Base-by-base conservation (phyloP, 2,329 filamentous ascomycete species). In the Leptoxyphium fumago region DNA sequence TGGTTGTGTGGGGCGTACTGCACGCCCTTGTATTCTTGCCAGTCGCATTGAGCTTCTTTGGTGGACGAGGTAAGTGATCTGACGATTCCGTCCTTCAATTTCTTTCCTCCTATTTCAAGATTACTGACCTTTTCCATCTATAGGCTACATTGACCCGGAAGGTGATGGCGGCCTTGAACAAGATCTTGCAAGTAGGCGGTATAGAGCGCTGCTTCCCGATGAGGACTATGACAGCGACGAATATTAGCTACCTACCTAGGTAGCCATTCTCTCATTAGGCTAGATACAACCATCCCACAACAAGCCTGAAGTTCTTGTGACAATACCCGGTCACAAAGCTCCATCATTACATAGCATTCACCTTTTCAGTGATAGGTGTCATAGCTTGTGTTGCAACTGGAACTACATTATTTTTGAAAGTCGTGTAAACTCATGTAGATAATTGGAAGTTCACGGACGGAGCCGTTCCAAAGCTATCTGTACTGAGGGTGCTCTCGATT, bases 11-110 rank as follows among this genome's bases (percentile, higher is more conserved):
- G 62, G 93, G 88, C 2, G 85, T 85, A 7, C 73, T 80, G 9
- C 91, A 98, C 62, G 86, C 91, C 1, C 70, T 98, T 40, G 75
- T 98, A 7, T 94, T 96, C 62, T 68, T 98, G 54, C 91, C 91
- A 0, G 91, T 96, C 1, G 82, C 84, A 2, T 70, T 98, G 51
- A 93, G 84, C 57, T 70, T 95, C 41, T 73, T 84, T 42, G 91
- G 91, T 14, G 91, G 91, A 1, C 76, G 81, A 52, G 88, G 74
- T 77, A 62, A 58, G 69, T 64, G 44, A 36, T 32, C 43, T 30
- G 11, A 21, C 29, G 26, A n/a, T 43, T 10, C 36, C 15, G 14
- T 40, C 34, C 15, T 11, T 18, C 30, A 14, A 36, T 44, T 1
- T 26, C 15, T 32, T 40, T 32, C 44, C 32, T 41, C 46, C 21